Conservation (phyloP, 2,329 filamentous ascomycete species). For the Fusarium citri region DNA sequence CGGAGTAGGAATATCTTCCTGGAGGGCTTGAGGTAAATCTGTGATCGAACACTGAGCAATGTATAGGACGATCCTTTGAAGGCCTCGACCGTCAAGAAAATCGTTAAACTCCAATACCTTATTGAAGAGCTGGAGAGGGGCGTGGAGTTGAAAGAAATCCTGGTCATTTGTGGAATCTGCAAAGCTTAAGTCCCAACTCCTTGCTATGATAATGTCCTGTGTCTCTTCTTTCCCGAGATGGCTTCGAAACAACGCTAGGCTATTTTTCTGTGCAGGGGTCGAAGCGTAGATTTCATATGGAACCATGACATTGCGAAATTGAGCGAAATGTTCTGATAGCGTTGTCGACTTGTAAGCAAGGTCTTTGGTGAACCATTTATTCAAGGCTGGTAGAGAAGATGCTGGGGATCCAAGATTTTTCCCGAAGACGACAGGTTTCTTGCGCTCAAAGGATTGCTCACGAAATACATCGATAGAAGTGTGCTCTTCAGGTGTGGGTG, state of each 20-base stretch:
- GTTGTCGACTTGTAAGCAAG: constrained; percentile 15
- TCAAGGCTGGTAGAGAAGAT: constrained; percentile 61
- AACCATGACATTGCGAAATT: constrained; percentile 49
- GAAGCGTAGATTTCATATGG: constrained; percentile 55
- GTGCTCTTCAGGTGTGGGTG: constrained; percentile 10
- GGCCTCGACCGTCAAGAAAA: constrained; percentile 18
- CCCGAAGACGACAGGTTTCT: constrained; percentile 63
- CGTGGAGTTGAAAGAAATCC: constrained; percentile 67
- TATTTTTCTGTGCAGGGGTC: constrained; percentile 25
- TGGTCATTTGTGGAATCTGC: constrained; percentile 38
- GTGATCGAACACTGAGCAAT: constrained; percentile 83
- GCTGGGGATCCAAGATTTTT: constrained; percentile 55
- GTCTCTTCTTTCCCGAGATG: constrained; percentile 45
- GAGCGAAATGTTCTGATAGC: constrained; percentile 47
- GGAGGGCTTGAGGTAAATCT: constrained; percentile 73
- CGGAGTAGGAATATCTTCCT: constrained; percentile 75
- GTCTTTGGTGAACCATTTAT: constrained; percentile 67
- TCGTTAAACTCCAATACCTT: constrained; percentile 64
- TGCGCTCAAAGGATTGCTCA: constrained; percentile 62
- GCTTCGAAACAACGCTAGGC: constrained; percentile 44
- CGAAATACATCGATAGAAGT: constrained; percentile 61
- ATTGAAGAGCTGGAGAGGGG: constrained; percentile 73
- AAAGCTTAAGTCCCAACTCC: constrained; percentile 48
- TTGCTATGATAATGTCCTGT: constrained; percentile 48
- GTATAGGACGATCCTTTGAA: constrained; percentile 69